A percentile compares a stretch with the other conserved stretches of the same genome.
Conservation (phyloP, 2,329 filamentous ascomycete genomes). For the Calonectria honghensis region DNA sequence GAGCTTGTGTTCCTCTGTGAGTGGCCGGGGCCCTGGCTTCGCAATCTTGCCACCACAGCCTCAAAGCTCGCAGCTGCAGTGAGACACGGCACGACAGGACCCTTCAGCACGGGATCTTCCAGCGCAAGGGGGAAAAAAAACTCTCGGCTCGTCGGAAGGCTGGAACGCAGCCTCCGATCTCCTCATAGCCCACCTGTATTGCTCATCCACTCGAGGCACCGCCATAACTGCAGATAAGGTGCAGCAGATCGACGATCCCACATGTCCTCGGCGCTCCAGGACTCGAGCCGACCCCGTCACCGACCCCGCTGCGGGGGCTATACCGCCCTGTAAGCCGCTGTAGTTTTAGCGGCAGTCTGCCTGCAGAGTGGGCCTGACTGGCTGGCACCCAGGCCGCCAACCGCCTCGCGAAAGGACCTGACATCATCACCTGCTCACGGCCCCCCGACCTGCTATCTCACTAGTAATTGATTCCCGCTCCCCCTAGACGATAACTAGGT, state of each 20-base stretch:
- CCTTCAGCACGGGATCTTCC: not conserved
- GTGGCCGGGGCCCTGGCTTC: conserved; percentile 12
- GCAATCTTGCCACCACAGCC: conserved; percentile 13
- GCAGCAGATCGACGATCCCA: conserved; percentile 26
- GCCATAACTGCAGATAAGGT: conserved; percentile 14
- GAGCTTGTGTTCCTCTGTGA: conserved; percentile 16
- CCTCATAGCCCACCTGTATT: not conserved
- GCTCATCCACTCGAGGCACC: not conserved
- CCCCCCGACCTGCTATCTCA: conserved; percentile 21
- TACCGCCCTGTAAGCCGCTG: conserved; percentile 26
- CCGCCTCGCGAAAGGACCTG: conserved; percentile 45
- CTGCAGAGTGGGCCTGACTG: conserved; percentile 5
- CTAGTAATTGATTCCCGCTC: conserved; percentile 35
- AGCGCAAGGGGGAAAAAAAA: not conserved
- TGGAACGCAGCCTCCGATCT: not conserved
- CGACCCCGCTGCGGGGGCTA: conserved; percentile 22
- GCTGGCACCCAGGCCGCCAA: conserved; percentile 14
- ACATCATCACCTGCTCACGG: conserved; percentile 52
- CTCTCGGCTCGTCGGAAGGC: not conserved
- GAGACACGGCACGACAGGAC: conserved; percentile 5
- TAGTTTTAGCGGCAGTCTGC: conserved; percentile 25
- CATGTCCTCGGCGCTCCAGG: conserved; percentile 12
- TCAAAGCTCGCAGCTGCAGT: conserved; percentile 1
- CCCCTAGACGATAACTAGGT: conserved; percentile 27
- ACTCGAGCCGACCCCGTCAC: not conserved